Evolutionary conservation across 495 filamentous ascomycete genomes (phyloP), one percentile per base, ranked within the genome.

Genomic region (Hypoxylon rickii): DNA sequence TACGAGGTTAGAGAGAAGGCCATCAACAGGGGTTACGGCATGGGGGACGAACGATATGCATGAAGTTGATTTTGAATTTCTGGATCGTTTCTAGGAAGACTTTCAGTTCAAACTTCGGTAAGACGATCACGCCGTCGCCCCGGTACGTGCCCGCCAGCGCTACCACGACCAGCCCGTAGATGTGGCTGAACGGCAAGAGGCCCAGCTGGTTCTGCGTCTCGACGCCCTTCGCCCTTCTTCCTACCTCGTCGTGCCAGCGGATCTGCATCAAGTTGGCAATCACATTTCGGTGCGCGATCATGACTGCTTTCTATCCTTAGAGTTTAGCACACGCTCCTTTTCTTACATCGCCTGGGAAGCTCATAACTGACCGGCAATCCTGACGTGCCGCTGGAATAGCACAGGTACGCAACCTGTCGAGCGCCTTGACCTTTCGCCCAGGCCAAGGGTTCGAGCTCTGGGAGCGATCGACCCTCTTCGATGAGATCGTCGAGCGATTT

Each of bases 361-460:
- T n/a, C n/a, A n/a, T n/a, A n/a, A 74, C 80, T 65, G 76, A 89
- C 87, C 29, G 91, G 91, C 39, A 96, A 70, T 7, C 91, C 91
- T 26, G 90, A 94, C 10, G 91, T 96, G 15, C 91, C 91, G 69
- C 87, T 91, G 0, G 89, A 94, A 69, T 92, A 96, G 76, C 91
- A 96, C 19, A 96, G 75, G 67, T 89, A 96, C 0, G 91, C 91
- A 10, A 83, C 83, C 44, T 89, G 86, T 29, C 84, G 83, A 16
- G 83, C 83, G 7, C 88, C 90, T 55, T 95, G 86, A 1, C 91
- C 90, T 46, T 84, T 79, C 5, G 73, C 60, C 89, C 89, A 96
- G 44, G 72, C 77, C 60, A 92, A 66, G 5, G 76, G 75, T 51
- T 90, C 88, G 6, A 92, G 64, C 6, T 79, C 69, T 0, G 85